Percentiles rank a stretch among this genome's conserved stretches.
Conservation (phyloP, 257 asterid genomes). For the Avicennia marina region DNA sequence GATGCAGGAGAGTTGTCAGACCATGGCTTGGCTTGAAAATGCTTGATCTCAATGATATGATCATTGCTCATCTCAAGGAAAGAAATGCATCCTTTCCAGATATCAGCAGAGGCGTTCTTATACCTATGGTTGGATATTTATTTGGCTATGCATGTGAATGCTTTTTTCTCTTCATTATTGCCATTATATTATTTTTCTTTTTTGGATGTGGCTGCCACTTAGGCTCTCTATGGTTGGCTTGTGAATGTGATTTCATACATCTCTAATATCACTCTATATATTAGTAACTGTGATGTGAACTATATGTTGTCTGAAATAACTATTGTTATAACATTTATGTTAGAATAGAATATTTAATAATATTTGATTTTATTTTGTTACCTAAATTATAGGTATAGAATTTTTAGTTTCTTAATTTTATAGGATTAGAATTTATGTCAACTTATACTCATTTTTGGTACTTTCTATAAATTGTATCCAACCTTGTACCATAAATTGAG, state of each 20-base stretch:
- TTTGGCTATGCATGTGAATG: neutral
- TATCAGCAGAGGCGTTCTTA: slow-evolving; percentile 68
- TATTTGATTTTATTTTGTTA: too few species aligned
- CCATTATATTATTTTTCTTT: neutral
- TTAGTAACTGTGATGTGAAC: too few species aligned
- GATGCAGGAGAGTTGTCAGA: slow-evolving; percentile 85
- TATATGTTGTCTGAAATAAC: too few species aligned
- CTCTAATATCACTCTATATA: neutral
- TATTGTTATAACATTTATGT: too few species aligned
- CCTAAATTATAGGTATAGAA: too few species aligned
- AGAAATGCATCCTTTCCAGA: slow-evolving; percentile 60
- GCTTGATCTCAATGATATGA: slow-evolving; percentile 84
- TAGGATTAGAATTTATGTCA: too few species aligned
- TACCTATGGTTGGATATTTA: slow-evolving; percentile 62
- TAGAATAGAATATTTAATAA: too few species aligned
- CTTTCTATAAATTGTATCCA: too few species aligned
- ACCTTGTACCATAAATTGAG: too few species aligned
- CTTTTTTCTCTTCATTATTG: neutral
- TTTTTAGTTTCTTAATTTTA: too few species aligned
- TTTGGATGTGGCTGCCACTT: neutral
- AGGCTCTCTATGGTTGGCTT: neutral
- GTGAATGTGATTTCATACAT: slow-evolving; percentile 1
- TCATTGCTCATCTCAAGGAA: slow-evolving; percentile 75
- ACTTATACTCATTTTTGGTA: too few species aligned
- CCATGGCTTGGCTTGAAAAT: slow-evolving; percentile 94